Conservation (phyloP, 805 yeast species). For the Brettanomyces anomalus region DNA sequence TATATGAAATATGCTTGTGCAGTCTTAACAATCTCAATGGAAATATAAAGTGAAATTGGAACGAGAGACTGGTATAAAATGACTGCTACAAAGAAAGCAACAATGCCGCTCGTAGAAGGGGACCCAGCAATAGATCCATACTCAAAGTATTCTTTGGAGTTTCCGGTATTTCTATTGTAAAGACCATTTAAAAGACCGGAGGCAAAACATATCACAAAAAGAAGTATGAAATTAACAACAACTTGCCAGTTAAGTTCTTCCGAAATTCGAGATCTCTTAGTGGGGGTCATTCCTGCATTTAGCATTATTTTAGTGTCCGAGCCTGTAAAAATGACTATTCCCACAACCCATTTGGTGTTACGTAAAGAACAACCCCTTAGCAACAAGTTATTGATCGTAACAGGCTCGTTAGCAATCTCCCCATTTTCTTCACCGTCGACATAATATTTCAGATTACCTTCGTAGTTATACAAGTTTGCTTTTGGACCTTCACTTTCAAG, state of each 20-base stretch:
- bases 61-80: slow-evolving; percentile 73
- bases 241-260: slow-evolving; percentile 67
- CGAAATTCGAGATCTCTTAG: slow-evolving; percentile 67
- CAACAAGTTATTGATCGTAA: slow-evolving; percentile 58
- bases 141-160: slow-evolving; percentile 59
- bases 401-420: slow-evolving; percentile 46
- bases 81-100: slow-evolving; percentile 66
- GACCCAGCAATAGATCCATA: slow-evolving; percentile 61
- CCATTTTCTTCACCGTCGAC: slow-evolving; percentile 29
- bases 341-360: slow-evolving; percentile 79
- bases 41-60: slow-evolving; percentile 74
- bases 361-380: slow-evolving; percentile 72
- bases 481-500: slow-evolving; percentile 83
- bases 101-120: slow-evolving; percentile 59
- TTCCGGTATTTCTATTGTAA: slow-evolving; percentile 36
- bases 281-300: slow-evolving; percentile 72
- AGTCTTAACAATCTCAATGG: slow-evolving; percentile 75
- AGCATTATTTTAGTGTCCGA: slow-evolving; percentile 74
- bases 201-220: slow-evolving; percentile 59
- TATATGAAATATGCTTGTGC: slow-evolving; percentile 76
- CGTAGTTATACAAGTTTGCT: slow-evolving; percentile 65
- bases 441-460: slow-evolving; percentile 53
- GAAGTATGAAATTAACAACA: slow-evolving; percentile 50
- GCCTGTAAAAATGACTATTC: slow-evolving; percentile 71
- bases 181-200: slow-evolving; percentile 68